Evolutionary conservation across 2,329 filamentous ascomycete genomes (phyloP), one percentile per base, ranked within the genome.

Genomic region (Phyllosticta citribraziliensis): DNA sequence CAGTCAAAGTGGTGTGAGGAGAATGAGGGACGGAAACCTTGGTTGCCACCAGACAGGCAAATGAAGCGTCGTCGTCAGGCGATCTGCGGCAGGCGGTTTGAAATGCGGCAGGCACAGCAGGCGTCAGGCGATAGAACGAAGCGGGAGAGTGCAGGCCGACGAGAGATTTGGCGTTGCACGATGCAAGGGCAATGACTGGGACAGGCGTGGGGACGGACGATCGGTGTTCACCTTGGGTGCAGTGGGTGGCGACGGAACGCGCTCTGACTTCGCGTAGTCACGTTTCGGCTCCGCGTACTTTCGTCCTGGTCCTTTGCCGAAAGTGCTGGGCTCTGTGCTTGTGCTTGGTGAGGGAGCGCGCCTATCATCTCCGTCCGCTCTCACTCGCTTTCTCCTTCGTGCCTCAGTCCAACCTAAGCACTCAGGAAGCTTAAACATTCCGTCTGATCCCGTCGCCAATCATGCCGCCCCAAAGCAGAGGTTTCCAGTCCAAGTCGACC

Each of bases 401-500:
- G 40, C 40, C 40, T 47, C 40, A 47, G 40, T 47, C 40, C 40
- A 47, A 47, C 40, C 17, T n/a, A 47, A 47, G 40, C 40, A 12
- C 40, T 5, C 40, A 47, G 40, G 40, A 47, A 47, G 40, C 40
- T 47, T 47, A 47, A 47, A n/a, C 40, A 47, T 47, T 47, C 40
- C 40, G 40, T n/a, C 17, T 47, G 14, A 47, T 47, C 40, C 40
- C 12, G 40, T n/a, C 40, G 40, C 33, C 22, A 52, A 58, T 53
- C 61, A 77, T 78, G 76, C 68, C 76, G 52, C 75, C 76, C 2
- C 72, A 76, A 62, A 77, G 75, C 62, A 72, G 76, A 74, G 76
- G 73, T 24, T 70, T 77, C 60, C 75, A 77, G 60, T 79, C 77
- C 35, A 75, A 75, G 61, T 79, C 77, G 0, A 79, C 77, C 2